A percentile compares a stretch with the other conserved stretches of the same genome.
These are phyloP conservation scores for Dispira simplex DNA, from an alignment of 192 early-diverging fungal species.

Conservation along the genomic window DNA sequence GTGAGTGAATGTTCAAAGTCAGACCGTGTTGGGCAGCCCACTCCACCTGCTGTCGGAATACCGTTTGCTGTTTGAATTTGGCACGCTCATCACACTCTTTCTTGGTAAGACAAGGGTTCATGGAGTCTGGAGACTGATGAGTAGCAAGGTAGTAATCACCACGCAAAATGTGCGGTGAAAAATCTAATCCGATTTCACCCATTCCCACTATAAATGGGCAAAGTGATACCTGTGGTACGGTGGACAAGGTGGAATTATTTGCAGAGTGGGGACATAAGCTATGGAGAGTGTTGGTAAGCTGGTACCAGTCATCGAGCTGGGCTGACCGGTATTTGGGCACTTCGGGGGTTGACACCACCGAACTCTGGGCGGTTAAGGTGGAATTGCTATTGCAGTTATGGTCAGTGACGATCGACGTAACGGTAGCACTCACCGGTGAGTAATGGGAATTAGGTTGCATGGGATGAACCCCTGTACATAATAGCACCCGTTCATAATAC, in stretches of 20 bases:
- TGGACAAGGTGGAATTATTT: background rate
- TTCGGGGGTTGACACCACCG: background rate
- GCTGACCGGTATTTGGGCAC: background rate
- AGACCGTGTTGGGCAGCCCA: background rate
- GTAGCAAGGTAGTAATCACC: background rate
- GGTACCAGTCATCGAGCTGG: too few species aligned
- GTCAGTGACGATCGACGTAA: background rate
- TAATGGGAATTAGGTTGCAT: background rate
- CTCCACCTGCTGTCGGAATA: slow-evolving; percentile 1
- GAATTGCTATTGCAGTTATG: background rate
- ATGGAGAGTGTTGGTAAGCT: too few species aligned
- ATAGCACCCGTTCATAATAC: background rate
- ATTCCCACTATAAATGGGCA: background rate
- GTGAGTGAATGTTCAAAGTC: background rate
- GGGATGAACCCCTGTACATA: background rate
- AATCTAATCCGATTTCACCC: slow-evolving; percentile 3
- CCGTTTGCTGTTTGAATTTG: background rate
- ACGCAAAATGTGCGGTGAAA: background rate
- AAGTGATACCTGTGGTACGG: background rate
- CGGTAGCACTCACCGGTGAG: background rate
- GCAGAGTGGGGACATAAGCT: too few species aligned
- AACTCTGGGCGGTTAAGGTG: background rate
- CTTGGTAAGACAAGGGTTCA: background rate
- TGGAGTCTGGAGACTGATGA: background rate
- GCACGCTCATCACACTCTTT: too few species aligned